Evolutionary conservation across 768 basidiomycete genomes (phyloP), one percentile per base, ranked within the genome.

Genomic region (Suillus plorans): DNA sequence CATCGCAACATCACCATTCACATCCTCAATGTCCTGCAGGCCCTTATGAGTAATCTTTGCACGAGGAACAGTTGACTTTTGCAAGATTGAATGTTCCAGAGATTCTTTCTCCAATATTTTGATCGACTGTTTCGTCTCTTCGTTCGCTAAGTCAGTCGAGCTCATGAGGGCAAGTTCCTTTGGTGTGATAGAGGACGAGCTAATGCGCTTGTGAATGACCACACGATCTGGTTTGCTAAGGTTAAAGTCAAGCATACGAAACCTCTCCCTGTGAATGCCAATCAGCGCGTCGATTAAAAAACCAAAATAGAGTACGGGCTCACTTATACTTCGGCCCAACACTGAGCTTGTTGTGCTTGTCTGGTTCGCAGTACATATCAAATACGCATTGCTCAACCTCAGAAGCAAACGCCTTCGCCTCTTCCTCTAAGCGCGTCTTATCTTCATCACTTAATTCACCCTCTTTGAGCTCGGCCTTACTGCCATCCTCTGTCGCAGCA

Each of bases 31-130:
- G 71, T 94, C 90, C 80, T 95, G 89, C 67, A 95, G 78, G 61
- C 94, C 94, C 78, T 97, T 97, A 81, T 95, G 94, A 34, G 94
- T 97, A 66, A 94, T 90, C 76, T 95, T 96, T 62, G 94, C 91
- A 42, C 86, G 83, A 41, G 84, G 80, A 28, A 85, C 82, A 10
- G 80, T 79, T 10, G 85, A 81, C 76, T 89, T 91, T 72, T 87
- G 84, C 65, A 95, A 79, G 69, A 96, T 95, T 9, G 93, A 93
- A 75, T 94, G 89, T 73, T 88, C 89, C 70, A 97, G 78, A 1
- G 92, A 87, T 77, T 92, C 92, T 71, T 92, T 84, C 74, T 94
- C 90, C 28, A 91, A 89, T 57, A 86, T 85, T 73, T 88, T 90
- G 72, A 94, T 95, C 61, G 90, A 88, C 73, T 90, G 85, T 73